Base-by-base conservation (phyloP, 73 alveolate species). In the Paramecium sonneborni region DNA sequence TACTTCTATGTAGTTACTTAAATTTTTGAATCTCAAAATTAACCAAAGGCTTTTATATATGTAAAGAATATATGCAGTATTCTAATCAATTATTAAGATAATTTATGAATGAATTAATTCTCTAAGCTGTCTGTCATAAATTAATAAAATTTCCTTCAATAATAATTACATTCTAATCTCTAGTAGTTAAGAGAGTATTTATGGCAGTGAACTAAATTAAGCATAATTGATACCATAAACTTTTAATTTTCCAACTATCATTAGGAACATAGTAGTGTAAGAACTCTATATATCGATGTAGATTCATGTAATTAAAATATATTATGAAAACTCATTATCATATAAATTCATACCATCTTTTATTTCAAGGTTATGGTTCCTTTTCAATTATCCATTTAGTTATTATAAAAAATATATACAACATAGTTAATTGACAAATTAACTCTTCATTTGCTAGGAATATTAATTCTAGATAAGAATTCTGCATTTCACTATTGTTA, bases 111-210 rank as follows among this genome's bases (percentile, higher is more conserved):
- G 96, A 15, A 95, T 85, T 93, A 85, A 39, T 41, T 96, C 97
- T 93, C 95, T 92, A 11, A 97, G 88, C 41, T 92, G 69, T 41
- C 67, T 72, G 87, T 96, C 92, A 41, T 85, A 87, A 90, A 96
- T n/a, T 95, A 8, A 96, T 92, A 26, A 97, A 93, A 88, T 94
- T 95, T n/a, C 99, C 99, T 93, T 97, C 99, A 21, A 97, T 88
- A 43, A 97, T 96, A 57, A 96, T 93, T 26, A 97, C 91, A 23
- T 93, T 15, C 30, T 9, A 15, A 68, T 68, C 39, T 7, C 14
- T 18, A 6, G 5, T 20, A 12, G 7, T 5, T 7, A 18, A 6
- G 52, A 68, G 24, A 7, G 85, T 23, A 7, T 68, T 46, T 12
- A 7, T 5, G 52, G 55, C 85, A 18, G 6, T 68, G 10, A 46